Conservation (phyloP, 2,329 filamentous ascomycete genomes). For the Cercospora sojina region DNA sequence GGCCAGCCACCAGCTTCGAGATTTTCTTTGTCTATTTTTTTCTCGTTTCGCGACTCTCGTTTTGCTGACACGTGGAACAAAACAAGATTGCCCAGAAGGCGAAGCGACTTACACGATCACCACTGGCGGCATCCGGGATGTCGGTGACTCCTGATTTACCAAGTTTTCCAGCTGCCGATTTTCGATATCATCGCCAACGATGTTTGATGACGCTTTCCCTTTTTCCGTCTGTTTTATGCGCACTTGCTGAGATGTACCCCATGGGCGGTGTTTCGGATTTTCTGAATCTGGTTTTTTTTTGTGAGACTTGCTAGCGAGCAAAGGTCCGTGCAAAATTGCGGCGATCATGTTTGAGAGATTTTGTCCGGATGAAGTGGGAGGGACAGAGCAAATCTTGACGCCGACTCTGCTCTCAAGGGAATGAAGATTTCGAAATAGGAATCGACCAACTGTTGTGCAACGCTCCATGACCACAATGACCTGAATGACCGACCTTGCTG, state of each 20-base stretch:
- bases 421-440: not conserved
- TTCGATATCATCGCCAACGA: not conserved
- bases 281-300: not conserved
- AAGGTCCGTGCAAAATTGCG: not conserved
- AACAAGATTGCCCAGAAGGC: conserved; percentile 65
- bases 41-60: not conserved
- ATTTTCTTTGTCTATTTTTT: not conserved
- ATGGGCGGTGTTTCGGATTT: not conserved
- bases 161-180: not conserved
- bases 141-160: conserved; percentile 55
- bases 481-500: not conserved
- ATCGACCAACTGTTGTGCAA: not conserved
- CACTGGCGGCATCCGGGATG: conserved; percentile 66
- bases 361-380: not conserved
- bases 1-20: not conserved
- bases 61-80: conserved; percentile 38
- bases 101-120: conserved; percentile 71
- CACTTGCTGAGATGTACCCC: not conserved
- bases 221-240: not conserved
- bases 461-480: not conserved
- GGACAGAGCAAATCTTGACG: not conserved
- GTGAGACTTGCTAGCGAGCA: not conserved
- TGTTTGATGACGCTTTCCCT: not conserved
- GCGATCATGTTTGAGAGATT: not conserved
- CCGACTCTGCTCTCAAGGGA: not conserved